Base-by-base conservation (phyloP, 352 stramenopile species). In the Blastocystis sp. region DNA sequence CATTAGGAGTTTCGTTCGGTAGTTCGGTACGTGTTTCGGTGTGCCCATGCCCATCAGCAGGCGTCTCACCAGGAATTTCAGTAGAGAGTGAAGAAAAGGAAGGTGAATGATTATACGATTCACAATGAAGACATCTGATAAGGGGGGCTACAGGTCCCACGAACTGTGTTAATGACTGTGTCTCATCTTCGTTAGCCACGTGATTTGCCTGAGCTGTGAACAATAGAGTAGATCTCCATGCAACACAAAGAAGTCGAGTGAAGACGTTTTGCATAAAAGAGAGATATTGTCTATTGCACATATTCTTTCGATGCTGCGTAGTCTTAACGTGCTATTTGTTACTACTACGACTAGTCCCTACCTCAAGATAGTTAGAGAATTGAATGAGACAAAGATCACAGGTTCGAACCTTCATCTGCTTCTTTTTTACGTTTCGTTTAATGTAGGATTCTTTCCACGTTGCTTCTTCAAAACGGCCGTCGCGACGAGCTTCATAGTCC, bases 301-400 rank as follows among this genome's bases (percentile, higher is more conserved):
- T 24, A 34, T 16, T 66, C 16, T 37, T n/a, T 9, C 34, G 26
- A 45, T 85, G 73, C 41, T 85, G 50, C 4, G 73, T 18, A 16
- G 73, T 66, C 1, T 18, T 9, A 24, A 85, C 73, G 37, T 85
- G 73, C 73, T 65, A 81, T 0, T 2, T 18, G 39, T 85, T n/a
- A 68, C 6, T 2, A 39, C 5, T 34, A n/a, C n/a, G 30, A 18
- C 5, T 8, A 41, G 43, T 5, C 0, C 13, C 1, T 11, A 85
- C 73, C 7, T 85, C 43, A 26, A 66, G 18, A 34, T 85, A 85
- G 73, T 85, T 85, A 11, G 59, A 43, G 73, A 85, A 85, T 26
- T 64, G 50, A 34, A 85, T 43, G 56, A n/a, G 73, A 45, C 73
- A 85, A 8, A 85, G 73, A 8, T 85, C 73, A 39, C 73, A 85